A percentile compares a stretch with the other conserved stretches of the same genome.
These are phyloP conservation scores for Colletotrichum godetiae DNA, from an alignment of 2,329 filamentous ascomycete species.

Conservation along the genomic window DNA sequence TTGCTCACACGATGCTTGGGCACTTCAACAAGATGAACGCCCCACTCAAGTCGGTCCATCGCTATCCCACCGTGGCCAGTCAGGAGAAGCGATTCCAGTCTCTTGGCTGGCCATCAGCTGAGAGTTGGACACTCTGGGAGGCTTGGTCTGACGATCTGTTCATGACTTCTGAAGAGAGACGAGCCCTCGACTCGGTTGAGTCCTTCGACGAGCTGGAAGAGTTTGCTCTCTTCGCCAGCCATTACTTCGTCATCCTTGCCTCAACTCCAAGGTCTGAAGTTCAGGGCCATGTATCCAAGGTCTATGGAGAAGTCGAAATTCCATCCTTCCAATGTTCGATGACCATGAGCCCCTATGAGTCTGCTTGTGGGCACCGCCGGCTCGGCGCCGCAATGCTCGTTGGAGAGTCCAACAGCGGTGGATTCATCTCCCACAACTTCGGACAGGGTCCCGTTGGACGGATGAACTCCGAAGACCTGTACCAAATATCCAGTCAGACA, in stretches of 20 bases:
- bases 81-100: conserved; percentile 76
- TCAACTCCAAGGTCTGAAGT: conserved; percentile 45
- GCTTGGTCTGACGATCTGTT: conserved; percentile 80
- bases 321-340: conserved; percentile 34
- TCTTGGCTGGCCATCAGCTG: conserved; percentile 75
- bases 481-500: conserved; percentile 39
- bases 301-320: not conserved
- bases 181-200: conserved; percentile 75
- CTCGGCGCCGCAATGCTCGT: conserved; percentile 68
- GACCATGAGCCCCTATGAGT: conserved; percentile 50
- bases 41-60: conserved; percentile 77
- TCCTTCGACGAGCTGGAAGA: conserved; percentile 98
- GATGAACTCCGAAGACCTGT: conserved; percentile 63
- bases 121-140: conserved; percentile 81
- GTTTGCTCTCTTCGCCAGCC: conserved; percentile 84
- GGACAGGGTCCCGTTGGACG: conserved; percentile 58
- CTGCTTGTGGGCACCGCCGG: conserved; percentile 61
- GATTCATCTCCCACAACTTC: conserved; percentile 57
- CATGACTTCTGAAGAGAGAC: conserved; percentile 69
- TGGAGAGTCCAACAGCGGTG: conserved; percentile 51
- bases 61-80: conserved; percentile 73
- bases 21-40: conserved; percentile 87
- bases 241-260: conserved; percentile 85
- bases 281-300: conserved; percentile 7
- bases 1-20: conserved; percentile 85